Percentiles rank a stretch among this genome's conserved stretches.
Evolutionary conservation across 73 alveolate genomes (phyloP).

Genomic region (Blepharisma stoltei): DNA sequence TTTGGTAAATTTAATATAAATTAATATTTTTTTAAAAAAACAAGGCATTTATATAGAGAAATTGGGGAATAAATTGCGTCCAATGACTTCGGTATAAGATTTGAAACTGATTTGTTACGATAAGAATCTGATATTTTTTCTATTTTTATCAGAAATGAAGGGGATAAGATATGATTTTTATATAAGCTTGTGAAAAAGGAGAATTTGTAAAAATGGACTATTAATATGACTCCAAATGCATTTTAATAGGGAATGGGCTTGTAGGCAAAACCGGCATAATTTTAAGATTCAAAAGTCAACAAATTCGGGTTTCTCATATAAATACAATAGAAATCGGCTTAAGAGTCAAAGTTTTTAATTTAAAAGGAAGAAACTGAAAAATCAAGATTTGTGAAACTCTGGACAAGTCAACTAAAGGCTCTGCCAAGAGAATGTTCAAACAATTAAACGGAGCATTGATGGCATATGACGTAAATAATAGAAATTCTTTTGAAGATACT

Average conservation of each 20-base stretch:
- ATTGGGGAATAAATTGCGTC: too few species aligned
- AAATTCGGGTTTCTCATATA: background rate
- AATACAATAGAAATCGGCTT: constrained; percentile 1
- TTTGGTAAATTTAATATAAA: too few species aligned
- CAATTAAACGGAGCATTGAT: background rate
- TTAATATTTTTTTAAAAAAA: too few species aligned
- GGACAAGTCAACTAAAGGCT: background rate
- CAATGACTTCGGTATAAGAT: too few species aligned
- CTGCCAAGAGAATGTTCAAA: background rate
- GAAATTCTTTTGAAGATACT: background rate
- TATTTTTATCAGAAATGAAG: too few species aligned
- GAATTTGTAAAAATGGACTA: too few species aligned
- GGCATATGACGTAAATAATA: background rate
- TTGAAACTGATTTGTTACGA: too few species aligned
- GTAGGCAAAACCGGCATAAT: constrained; percentile 18
- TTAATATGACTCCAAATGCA: background rate
- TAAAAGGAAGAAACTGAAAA: background rate
- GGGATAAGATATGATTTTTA: too few species aligned
- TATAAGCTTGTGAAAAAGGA: too few species aligned
- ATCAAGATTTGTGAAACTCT: constrained; percentile 12
- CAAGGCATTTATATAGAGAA: too few species aligned
- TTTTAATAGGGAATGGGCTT: background rate
- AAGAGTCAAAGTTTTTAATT: background rate
- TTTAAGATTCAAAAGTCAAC: background rate
- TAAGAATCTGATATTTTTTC: too few species aligned